Conservation (phyloP, 176 grass and related monocot species). For the Alloteropsis semialata region DNA sequence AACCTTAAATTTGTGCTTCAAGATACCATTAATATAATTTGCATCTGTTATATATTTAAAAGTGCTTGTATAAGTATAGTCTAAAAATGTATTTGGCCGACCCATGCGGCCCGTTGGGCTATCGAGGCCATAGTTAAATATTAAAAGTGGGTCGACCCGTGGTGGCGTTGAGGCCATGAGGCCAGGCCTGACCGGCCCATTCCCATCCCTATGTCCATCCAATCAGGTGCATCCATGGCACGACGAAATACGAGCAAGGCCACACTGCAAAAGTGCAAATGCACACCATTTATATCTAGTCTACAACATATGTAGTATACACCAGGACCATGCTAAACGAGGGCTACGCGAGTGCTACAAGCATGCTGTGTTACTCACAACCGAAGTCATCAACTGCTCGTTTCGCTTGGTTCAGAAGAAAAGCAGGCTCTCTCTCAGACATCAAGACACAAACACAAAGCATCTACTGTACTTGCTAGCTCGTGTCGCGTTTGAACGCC, state of each 20-base stretch:
- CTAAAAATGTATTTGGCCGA: no score
- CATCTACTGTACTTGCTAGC: not conserved
- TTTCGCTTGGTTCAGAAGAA: slow-evolving; percentile 14
- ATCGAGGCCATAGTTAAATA: no score
- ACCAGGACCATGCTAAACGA: not conserved
- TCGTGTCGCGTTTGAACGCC: slow-evolving; percentile 5
- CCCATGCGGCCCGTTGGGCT: no score
- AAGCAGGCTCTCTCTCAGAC: not conserved
- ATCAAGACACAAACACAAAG: not conserved
- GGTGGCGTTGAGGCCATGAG: no score
- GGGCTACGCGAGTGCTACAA: not conserved
- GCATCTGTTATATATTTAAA: no score
- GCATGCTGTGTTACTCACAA: not conserved
- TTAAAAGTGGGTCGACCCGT: no score
- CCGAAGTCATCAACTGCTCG: slow-evolving; percentile 20
- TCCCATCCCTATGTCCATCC: no score
- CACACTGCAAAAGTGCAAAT: not conserved
- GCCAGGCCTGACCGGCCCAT: no score
- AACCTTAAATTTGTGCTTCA: no score
- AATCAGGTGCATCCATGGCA: not conserved
- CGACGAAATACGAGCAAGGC: not conserved
- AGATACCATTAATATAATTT: no score
- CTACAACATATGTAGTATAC: no score
- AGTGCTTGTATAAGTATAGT: no score
- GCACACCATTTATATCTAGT: not conserved